phyloP scores from a whole-genome alignment of 2,329 filamentous ascomycete species.

The Penicillium rolfsii region DNA sequence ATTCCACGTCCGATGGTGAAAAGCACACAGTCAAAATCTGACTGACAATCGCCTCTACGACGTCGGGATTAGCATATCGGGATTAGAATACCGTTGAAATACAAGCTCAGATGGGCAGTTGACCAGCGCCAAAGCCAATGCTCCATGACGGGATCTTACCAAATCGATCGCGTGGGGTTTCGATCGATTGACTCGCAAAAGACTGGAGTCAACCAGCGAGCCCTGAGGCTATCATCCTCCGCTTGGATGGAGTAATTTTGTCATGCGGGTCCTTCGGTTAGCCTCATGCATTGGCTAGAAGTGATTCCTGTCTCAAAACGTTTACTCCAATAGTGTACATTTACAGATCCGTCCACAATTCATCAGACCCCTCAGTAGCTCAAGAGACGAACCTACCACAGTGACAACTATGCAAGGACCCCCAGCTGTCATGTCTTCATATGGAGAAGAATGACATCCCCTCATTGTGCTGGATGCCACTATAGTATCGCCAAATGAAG shows the following conservation, averaged over 20 bases:
- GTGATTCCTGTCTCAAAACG: neutral
- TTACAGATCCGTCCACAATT: slow-evolving; percentile 2
- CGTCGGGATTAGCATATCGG: neutral
- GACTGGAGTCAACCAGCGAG: neutral
- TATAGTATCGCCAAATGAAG: neutral
- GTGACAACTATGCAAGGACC: neutral
- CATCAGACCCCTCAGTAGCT: neutral
- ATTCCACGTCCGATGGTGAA: neutral
- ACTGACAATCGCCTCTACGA: neutral
- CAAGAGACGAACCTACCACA: neutral
- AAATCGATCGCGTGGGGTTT: neutral
- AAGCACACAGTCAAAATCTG: neutral
- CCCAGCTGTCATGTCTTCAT: neutral
- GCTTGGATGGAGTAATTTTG: neutral
- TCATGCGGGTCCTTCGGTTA: neutral
- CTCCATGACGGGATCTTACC: neutral
- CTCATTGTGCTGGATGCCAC: neutral
- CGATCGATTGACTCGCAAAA: neutral
- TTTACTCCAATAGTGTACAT: neutral
- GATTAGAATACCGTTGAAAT: too few relatives aligned
- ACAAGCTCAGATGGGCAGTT: too few relatives aligned
- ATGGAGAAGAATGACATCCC: neutral
- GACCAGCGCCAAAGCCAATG: neutral
- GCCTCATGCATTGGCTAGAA: neutral
- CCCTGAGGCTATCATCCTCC: neutral